These are phyloP conservation scores for Metschnikowia hibisci DNA, from an alignment of 805 yeast species.

Conservation along the genomic window DNA sequence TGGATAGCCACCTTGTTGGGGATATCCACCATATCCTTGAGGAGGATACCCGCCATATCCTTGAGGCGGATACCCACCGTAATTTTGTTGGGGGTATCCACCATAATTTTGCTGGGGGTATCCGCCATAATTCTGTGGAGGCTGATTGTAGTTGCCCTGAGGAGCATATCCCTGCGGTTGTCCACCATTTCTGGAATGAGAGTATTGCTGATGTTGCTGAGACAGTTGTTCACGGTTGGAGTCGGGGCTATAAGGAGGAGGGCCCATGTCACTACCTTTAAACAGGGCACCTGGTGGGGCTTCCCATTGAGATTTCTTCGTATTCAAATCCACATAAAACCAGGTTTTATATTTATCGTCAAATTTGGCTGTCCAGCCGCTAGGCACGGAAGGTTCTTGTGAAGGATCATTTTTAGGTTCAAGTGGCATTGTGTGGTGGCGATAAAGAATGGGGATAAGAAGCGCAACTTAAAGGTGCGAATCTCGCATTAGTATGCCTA, in stretches of 20 bases:
- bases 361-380: slow-evolving; percentile 71
- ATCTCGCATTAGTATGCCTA: not conserved
- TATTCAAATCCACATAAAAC: slow-evolving; percentile 73
- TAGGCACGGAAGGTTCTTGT: slow-evolving; percentile 52
- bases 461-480: slow-evolving; percentile 2
- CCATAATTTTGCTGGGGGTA: slow-evolving; percentile 29
- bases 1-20: slow-evolving; percentile 17
- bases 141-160: slow-evolving; percentile 6
- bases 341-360: slow-evolving; percentile 67
- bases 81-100: slow-evolving; percentile 30
- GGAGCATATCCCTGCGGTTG: slow-evolving; percentile 6
- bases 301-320: slow-evolving; percentile 88
- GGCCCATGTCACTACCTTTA: slow-evolving; percentile 29
- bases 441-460: not conserved
- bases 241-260: slow-evolving; percentile 40
- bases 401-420: slow-evolving; percentile 19
- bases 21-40: slow-evolving; percentile 20
- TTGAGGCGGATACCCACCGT: slow-evolving; percentile 30
- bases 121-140: slow-evolving; percentile 23
- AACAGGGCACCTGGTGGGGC: slow-evolving; percentile 61
- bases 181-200: slow-evolving; percentile 9
- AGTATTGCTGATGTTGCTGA: slow-evolving; percentile 6
- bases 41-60: slow-evolving; percentile 32
- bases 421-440: slow-evolving; percentile 7
- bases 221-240: slow-evolving; percentile 1